Percentiles rank a stretch among this genome's conserved stretches.
These are phyloP conservation scores for Syzygium aromaticum DNA, from an alignment of 345 rosid species.

Conservation along the genomic window DNA sequence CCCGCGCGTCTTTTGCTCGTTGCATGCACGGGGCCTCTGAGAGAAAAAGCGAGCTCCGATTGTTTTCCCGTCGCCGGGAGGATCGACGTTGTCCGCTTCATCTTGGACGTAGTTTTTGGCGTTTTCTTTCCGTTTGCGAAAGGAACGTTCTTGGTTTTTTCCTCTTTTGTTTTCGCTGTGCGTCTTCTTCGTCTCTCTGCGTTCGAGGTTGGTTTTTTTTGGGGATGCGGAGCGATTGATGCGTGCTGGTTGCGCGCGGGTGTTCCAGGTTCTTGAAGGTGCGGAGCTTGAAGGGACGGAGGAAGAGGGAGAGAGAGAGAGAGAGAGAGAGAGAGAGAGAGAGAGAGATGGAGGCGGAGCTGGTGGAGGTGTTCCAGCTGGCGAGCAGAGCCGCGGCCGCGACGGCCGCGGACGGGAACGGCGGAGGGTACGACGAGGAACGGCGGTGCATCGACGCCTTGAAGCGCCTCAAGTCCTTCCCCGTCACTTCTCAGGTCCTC, in stretches of 20 bases:
- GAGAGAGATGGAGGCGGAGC: slow-evolving; percentile 22
- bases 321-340: background rate
- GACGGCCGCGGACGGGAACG: slow-evolving; percentile 10
- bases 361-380: slow-evolving; percentile 28
- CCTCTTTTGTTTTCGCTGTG: too few species aligned
- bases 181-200: background rate
- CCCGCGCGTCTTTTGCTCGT: background rate
- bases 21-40: background rate
- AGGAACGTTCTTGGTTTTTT: background rate
- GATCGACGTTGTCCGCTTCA: background rate
- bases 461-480: slow-evolving; percentile 23
- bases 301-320: background rate
- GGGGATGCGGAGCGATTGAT: background rate
- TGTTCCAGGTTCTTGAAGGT: background rate
- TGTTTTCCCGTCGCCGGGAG: background rate
- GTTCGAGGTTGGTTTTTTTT: background rate
- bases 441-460: slow-evolving; percentile 30
- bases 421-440: slow-evolving; percentile 20
- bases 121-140: background rate
- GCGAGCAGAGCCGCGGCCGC: slow-evolving; percentile 45
- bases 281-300: background rate
- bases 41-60: too few species aligned
- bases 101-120: background rate
- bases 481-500: slow-evolving; percentile 20
- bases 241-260: background rate